These are phyloP conservation scores for Pelargonium myrrhifolium DNA, from an alignment of 441 rosid species.

Conservation along the genomic window DNA sequence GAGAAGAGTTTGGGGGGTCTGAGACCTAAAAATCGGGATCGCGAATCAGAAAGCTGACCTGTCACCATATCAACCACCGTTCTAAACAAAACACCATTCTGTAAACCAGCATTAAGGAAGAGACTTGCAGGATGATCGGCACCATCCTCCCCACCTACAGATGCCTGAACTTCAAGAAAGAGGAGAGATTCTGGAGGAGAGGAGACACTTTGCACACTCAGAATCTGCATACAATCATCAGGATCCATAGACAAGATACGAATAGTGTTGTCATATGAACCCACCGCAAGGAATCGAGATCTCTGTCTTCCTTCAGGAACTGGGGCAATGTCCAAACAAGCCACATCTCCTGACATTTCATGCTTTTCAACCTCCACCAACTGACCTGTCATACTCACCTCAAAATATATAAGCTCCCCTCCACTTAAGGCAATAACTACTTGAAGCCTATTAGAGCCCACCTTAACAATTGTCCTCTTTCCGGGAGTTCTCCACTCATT, in stretches of 20 bases:
- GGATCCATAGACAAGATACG: conserved; percentile 93
- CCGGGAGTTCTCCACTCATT: conserved; percentile 99
- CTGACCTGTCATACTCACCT: conserved; percentile 93
- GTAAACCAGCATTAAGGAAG: conserved; percentile 91
- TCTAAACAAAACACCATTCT: conserved; percentile 83
- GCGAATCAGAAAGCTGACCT: conserved; percentile 95
- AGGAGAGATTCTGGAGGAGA: conserved; percentile 92
- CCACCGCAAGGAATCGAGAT: conserved; percentile 94
- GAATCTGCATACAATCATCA: conserved; percentile 92
- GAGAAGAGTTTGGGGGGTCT: conserved; percentile 89
- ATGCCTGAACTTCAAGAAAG: conserved; percentile 95
- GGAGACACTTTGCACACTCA: conserved; percentile 92
- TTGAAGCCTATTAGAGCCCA: conserved; percentile 88
- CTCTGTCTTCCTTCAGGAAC: conserved; percentile 99
- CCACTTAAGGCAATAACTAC: conserved; percentile 94
- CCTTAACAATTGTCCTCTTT: conserved; percentile 91
- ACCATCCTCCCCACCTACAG: conserved; percentile 90
- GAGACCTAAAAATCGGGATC: conserved; percentile 83
- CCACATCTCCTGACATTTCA: conserved; percentile 97
- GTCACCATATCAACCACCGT: conserved; percentile 96
- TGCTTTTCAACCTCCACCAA: conserved; percentile 95
- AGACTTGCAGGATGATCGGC: conserved; percentile 98
- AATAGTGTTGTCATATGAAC: conserved; percentile 85
- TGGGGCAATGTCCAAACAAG: conserved; percentile 92
- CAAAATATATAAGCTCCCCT: conserved; percentile 93